phyloP scores from a whole-genome alignment of 1,139 yeast genomes.

The Meyerozyma athensensis region DNA sequence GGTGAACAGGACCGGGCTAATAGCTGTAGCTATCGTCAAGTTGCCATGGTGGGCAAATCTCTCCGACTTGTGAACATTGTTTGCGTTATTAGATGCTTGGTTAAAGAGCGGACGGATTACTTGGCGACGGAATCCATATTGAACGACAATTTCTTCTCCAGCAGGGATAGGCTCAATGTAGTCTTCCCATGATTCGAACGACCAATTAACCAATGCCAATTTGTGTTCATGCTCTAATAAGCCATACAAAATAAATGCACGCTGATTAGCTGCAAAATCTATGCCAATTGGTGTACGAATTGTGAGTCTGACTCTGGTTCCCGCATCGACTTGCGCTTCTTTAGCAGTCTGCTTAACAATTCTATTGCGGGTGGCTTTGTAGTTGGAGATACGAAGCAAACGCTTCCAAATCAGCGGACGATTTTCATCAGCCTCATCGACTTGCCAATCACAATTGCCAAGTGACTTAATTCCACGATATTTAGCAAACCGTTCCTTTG shows the following conservation, averaged over 20 bases:
- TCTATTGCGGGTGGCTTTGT: constrained; percentile 71
- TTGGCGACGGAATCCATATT: constrained; percentile 90
- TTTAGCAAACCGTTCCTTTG: constrained; percentile 64
- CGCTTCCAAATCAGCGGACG: constrained; percentile 78
- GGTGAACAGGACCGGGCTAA: constrained; percentile 84
- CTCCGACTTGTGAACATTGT: constrained; percentile 84
- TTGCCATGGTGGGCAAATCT: constrained; percentile 78
- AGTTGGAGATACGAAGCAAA: constrained; percentile 70
- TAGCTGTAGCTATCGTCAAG: constrained; percentile 72
- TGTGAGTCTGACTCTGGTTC: constrained; percentile 56
- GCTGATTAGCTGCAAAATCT: constrained; percentile 32
- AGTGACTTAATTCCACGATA: constrained; percentile 87
- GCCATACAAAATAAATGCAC: constrained; percentile 65
- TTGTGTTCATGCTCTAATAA: constrained; percentile 84
- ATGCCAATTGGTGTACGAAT: constrained; percentile 58
- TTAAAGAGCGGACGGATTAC: constrained; percentile 82
- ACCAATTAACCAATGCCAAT: constrained; percentile 74
- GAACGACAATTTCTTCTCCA: constrained; percentile 73
- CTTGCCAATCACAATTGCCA: constrained; percentile 81
- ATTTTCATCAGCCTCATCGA: constrained; percentile 71
- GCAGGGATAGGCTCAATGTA: constrained; percentile 80
- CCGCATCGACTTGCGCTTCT: constrained; percentile 60
- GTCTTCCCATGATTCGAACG: constrained; percentile 85
- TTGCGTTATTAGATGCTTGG: constrained; percentile 69
- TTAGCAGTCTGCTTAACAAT: constrained; percentile 57